Percentiles rank a stretch among this genome's conserved stretches.
Conservation (phyloP, 371 early-diverging fungal genomes). For the Mucor piriformis region DNA sequence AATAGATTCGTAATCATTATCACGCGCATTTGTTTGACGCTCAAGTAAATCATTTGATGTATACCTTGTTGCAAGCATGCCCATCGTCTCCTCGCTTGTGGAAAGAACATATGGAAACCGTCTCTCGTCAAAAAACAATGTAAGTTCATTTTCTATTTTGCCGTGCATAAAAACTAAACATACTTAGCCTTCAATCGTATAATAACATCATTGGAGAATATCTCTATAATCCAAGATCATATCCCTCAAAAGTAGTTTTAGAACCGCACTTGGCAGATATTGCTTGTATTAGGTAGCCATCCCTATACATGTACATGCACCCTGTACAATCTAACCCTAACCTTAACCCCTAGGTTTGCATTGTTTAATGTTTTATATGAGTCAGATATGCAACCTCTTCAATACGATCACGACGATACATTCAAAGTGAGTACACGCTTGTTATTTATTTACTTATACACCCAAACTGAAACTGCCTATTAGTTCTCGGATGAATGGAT, state of each 20-base stretch:
- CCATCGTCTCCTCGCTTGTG: neutral
- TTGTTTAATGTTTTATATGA: conserved; percentile 9
- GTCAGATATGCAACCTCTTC: conserved; percentile 1
- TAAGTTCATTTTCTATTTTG: neutral
- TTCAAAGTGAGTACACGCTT: neutral
- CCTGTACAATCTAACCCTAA: too few species aligned
- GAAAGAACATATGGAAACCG: conserved; percentile 4
- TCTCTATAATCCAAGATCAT: conserved; percentile 2
- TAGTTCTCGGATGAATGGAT: conserved; percentile 9
- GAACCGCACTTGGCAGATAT: neutral
- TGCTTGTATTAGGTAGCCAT: neutral
- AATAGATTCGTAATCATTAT: conserved; percentile 3
- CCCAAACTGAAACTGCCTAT: too few species aligned
- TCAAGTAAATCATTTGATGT: conserved; percentile 10
- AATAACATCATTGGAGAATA: conserved; percentile 9
- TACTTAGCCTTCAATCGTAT: conserved; percentile 1
- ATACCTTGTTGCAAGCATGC: conserved; percentile 3
- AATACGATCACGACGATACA: neutral
- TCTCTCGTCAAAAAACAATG: neutral
- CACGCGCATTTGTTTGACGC: conserved; percentile 6
- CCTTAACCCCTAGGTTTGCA: neutral
- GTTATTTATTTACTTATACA: neutral
- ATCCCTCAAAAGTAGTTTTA: neutral
- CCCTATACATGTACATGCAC: neutral
- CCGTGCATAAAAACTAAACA: neutral